Percentiles rank a stretch among this genome's conserved stretches.
phyloP scores from a whole-genome alignment of 805 yeast species.

The Ogataea methylovora region DNA sequence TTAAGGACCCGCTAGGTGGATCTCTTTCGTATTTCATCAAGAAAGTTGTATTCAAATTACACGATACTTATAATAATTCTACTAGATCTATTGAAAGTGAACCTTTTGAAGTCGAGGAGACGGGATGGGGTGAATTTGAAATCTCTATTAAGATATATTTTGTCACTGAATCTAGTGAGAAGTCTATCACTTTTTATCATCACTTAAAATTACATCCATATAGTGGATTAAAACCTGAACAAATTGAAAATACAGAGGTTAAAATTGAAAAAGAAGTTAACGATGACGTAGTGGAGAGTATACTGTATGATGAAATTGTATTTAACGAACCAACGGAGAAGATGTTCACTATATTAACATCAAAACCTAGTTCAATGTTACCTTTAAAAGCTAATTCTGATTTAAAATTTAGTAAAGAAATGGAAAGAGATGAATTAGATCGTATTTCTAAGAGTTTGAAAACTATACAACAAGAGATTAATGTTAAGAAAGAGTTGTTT shows the following conservation, averaged over 20 bases:
- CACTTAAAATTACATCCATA: slow-evolving; percentile 90
- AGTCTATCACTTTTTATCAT: slow-evolving; percentile 78
- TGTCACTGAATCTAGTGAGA: slow-evolving; percentile 81
- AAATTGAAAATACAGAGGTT: slow-evolving; percentile 1
- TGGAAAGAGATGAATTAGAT: slow-evolving; percentile 61
- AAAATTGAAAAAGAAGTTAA: slow-evolving; percentile 5
- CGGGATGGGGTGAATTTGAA: slow-evolving; percentile 99
- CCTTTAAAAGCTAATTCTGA: slow-evolving; percentile 22
- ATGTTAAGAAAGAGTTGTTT: slow-evolving; percentile 17
- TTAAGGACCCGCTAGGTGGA: slow-evolving; percentile 64
- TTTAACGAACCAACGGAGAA: slow-evolving; percentile 94
- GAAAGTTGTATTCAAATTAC: slow-evolving; percentile 88
- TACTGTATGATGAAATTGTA: slow-evolving; percentile 82
- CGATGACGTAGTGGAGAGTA: slow-evolving; percentile 43
- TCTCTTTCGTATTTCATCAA: slow-evolving; percentile 65
- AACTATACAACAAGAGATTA: slow-evolving; percentile 19
- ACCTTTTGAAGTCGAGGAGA: slow-evolving; percentile 91
- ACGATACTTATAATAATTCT: slow-evolving; percentile 86
- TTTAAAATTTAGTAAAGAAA: slow-evolving; percentile 30
- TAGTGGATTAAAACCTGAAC: slow-evolving; percentile 19
- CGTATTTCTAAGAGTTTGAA: slow-evolving; percentile 34
- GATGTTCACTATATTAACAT: slow-evolving; percentile 70
- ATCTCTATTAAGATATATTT: slow-evolving; percentile 82
- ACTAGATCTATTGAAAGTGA: slow-evolving; percentile 83
- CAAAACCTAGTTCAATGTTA: slow-evolving; percentile 51